Conservation (phyloP, 139 green algal species). For the Zygnema cylindricum region DNA sequence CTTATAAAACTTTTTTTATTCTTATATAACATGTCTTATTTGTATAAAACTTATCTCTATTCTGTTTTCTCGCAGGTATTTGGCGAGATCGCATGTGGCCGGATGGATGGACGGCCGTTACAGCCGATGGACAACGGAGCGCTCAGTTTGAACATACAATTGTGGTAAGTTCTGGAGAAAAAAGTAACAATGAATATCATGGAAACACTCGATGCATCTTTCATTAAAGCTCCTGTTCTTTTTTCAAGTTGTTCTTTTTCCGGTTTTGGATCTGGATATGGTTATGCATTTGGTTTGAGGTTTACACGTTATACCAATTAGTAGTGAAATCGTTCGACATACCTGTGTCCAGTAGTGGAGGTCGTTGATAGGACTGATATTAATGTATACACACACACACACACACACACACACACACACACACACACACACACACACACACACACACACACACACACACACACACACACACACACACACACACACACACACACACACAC, state of each 20-base stretch:
- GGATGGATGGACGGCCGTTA: slow-evolving; percentile 94
- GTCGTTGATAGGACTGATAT: too few species aligned
- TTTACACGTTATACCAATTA: neutral
- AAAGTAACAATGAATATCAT: neutral
- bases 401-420: too few species aligned
- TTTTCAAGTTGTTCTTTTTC: neutral
- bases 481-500: too few species aligned
- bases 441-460: too few species aligned
- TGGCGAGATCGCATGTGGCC: slow-evolving; percentile 81
- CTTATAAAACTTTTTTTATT: too few species aligned
- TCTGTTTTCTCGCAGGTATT: slow-evolving; percentile 27
- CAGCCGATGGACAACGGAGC: slow-evolving; percentile 82
- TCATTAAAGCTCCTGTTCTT: neutral
- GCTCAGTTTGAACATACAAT: slow-evolving; percentile 97
- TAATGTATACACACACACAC: too few species aligned
- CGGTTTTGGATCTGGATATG: neutral
- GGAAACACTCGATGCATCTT: neutral
- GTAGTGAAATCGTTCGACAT: too few species aligned
- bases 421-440: too few species aligned
- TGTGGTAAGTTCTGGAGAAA: slow-evolving; percentile 73
- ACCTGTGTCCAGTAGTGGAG: too few species aligned
- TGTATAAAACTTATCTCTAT: too few species aligned
- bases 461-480: too few species aligned
- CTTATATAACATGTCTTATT: too few species aligned
- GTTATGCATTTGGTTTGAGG: neutral